phyloP scores from a whole-genome alignment of 2,329 filamentous ascomycete genomes.

The Trichoderma sp. region DNA sequence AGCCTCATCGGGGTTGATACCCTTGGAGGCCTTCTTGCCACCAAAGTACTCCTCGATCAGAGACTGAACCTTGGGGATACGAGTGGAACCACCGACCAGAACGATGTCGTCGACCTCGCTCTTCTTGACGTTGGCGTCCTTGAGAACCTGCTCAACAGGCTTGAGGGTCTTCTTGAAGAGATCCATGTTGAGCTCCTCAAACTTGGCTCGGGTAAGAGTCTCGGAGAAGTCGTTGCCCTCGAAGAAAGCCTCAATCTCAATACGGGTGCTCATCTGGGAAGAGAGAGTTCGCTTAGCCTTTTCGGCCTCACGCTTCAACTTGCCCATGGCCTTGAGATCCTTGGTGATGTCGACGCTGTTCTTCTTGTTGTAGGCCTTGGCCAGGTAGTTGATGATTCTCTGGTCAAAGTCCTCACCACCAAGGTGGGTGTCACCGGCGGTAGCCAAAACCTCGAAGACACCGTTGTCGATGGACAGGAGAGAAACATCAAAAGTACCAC shows the following conservation, averaged over 20 bases:
- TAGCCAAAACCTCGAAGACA: constrained; percentile 92
- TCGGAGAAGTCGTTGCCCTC: constrained; percentile 97
- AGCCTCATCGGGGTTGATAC: constrained; percentile 98
- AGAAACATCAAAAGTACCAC: constrained; percentile 92
- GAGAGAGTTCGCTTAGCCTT: constrained; percentile 99
- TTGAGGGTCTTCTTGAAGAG: constrained; percentile 99
- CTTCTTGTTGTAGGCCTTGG: constrained; percentile 99
- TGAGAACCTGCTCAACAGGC: constrained; percentile 97
- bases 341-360: constrained; percentile 87
- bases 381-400: constrained; percentile 92
- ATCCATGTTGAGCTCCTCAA: constrained; percentile 98
- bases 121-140: constrained; percentile 98
- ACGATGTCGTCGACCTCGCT: constrained; percentile 93
- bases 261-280: constrained; percentile 87
- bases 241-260: constrained; percentile 97
- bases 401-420: constrained; percentile 99
- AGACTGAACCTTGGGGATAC: constrained; percentile 95
- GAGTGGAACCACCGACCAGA: constrained; percentile 95
- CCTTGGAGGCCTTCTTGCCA: constrained; percentile 98
- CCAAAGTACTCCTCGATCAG: constrained; percentile 94
- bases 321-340: constrained; percentile 97
- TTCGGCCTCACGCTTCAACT: constrained; percentile 98
- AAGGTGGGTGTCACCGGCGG: constrained; percentile 93
- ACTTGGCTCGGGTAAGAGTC: constrained; percentile 97
- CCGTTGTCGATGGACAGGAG: constrained; percentile 88